phyloP scores from a whole-genome alignment of 306 rosid genomes.

The Carpinus fangiana region DNA sequence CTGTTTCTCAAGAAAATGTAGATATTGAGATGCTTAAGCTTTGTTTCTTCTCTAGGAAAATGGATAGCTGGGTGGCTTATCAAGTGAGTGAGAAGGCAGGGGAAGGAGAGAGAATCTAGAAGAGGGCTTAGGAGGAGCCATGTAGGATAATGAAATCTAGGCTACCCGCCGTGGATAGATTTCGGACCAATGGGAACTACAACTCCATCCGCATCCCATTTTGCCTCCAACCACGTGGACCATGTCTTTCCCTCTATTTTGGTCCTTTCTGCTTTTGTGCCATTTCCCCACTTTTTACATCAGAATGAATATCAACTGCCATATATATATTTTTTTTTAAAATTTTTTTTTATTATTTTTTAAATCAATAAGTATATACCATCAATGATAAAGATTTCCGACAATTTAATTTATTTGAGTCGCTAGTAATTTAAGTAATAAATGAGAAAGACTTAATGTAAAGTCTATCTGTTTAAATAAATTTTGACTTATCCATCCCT shows the following conservation, averaged over 20 bases:
- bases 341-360: too few species aligned
- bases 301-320: not conserved
- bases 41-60: not conserved
- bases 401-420: too few species aligned
- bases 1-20: not conserved
- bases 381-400: too few species aligned
- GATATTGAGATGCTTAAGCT: slow-evolving; percentile 6
- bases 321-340: too few species aligned
- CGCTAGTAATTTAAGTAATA: too few species aligned
- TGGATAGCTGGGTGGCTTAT: slow-evolving; percentile 30
- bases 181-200: slow-evolving; percentile 71
- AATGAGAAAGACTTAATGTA: too few species aligned
- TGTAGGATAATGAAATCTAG: slow-evolving; percentile 71
- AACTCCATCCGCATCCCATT: slow-evolving; percentile 48
- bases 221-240: slow-evolving; percentile 71
- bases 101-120: slow-evolving; percentile 34
- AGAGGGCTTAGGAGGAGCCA: slow-evolving; percentile 49
- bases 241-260: not conserved
- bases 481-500: too few species aligned
- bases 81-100: slow-evolving; percentile 6
- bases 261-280: slow-evolving; percentile 3
- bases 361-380: too few species aligned
- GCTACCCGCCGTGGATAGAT: slow-evolving; percentile 69
- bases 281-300: not conserved
- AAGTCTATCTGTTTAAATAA: too few species aligned